Conservation (phyloP, 306 rosid species). For the Cucurbita pepo region DNA sequence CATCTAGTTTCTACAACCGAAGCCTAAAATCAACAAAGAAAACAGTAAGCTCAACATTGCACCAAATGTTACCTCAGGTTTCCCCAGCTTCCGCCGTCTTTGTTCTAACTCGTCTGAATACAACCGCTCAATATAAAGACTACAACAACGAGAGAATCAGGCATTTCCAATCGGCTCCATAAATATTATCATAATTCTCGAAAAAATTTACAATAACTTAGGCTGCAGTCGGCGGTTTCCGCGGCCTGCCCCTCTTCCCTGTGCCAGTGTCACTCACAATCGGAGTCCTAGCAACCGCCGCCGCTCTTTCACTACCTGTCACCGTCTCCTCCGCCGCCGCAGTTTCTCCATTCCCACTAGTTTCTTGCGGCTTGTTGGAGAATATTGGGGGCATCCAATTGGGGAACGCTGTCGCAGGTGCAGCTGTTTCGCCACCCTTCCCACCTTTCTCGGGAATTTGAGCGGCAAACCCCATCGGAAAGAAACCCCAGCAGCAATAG, state of each 20-base stretch:
- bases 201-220: background rate
- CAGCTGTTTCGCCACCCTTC: constrained; percentile 11
- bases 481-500: constrained; percentile 68
- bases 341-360: constrained; percentile 1
- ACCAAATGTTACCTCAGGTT: background rate
- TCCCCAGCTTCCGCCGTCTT: constrained; percentile 2
- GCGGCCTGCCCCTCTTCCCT: constrained; percentile 40
- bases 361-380: constrained; percentile 1
- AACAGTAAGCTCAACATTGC: background rate
- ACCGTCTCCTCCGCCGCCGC: background rate
- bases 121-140: background rate
- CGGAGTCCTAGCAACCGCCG: constrained; percentile 11
- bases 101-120: background rate
- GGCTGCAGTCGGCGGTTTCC: constrained; percentile 13
- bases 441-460: constrained; percentile 10
- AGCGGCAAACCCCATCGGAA: constrained; percentile 54
- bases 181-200: background rate
- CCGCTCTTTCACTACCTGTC: background rate
- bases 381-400: constrained; percentile 51
- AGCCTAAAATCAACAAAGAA: background rate
- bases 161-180: background rate
- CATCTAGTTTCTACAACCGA: constrained; percentile 3
- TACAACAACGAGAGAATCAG: background rate
- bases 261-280: background rate
- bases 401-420: constrained; percentile 16